Percentiles rank a stretch among this genome's conserved stretches.
These are phyloP conservation scores for Candida frijolesensis DNA, from an alignment of 1,139 yeast genomes.

Conservation along the genomic window DNA sequence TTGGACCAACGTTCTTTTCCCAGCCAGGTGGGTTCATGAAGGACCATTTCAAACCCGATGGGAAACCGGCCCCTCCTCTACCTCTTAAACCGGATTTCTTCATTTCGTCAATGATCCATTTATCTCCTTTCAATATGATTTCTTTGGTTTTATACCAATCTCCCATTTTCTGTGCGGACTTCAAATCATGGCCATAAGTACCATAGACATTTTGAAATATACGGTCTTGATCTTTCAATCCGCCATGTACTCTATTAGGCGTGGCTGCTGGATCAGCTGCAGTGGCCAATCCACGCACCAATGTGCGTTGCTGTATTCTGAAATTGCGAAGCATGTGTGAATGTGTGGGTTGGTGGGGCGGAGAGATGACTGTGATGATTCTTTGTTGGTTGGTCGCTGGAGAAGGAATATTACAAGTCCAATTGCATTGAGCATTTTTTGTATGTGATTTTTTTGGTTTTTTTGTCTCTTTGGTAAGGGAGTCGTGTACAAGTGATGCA, in stretches of 20 bases:
- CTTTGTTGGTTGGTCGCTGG: constrained; percentile 1
- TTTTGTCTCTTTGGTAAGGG: constrained; percentile 13
- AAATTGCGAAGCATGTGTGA: constrained; percentile 25
- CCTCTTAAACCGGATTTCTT: constrained; percentile 85
- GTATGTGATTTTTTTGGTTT: constrained; percentile 9
- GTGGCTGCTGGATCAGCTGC: constrained; percentile 48
- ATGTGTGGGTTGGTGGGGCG: background rate
- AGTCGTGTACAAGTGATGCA: background rate
- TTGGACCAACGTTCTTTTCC: constrained; percentile 85
- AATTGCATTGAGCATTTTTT: constrained; percentile 5
- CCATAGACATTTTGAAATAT: constrained; percentile 83
- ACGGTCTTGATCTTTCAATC: constrained; percentile 78
- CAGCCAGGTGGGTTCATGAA: constrained; percentile 95
- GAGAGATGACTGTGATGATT: constrained; percentile 1
- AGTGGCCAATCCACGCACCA: constrained; percentile 43
- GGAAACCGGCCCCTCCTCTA: constrained; percentile 93
- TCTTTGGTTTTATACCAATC: constrained; percentile 93
- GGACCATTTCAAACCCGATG: constrained; percentile 88
- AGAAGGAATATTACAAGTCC: background rate
- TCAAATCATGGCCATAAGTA: constrained; percentile 72
- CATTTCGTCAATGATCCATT: constrained; percentile 86
- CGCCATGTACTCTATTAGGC: constrained; percentile 70
- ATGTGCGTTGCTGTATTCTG: constrained; percentile 16
- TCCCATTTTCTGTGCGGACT: constrained; percentile 76
- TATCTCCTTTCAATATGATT: constrained; percentile 76